Evolutionary conservation across 2,329 filamentous ascomycete species (phyloP).

Genomic region (Plectosphaerella plurivora): DNA sequence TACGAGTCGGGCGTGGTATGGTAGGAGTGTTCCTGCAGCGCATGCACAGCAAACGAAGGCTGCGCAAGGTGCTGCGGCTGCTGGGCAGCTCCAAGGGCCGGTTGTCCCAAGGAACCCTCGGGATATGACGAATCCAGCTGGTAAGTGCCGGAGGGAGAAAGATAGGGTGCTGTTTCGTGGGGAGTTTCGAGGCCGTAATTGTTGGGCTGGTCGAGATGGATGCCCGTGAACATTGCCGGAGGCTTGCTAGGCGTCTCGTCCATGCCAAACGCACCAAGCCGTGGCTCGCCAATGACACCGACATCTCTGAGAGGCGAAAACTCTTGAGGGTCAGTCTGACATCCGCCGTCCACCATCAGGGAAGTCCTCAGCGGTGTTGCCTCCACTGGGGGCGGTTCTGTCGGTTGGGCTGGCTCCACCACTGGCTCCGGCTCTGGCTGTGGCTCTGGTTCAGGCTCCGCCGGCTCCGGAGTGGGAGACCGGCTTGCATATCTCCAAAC

Average conservation of each 20-base stretch:
- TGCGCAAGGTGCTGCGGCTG: neutral
- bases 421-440: conserved; percentile 12
- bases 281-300: conserved; percentile 9
- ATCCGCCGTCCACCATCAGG: conserved; percentile 23
- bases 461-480: conserved; percentile 64
- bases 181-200: too few relatives aligned
- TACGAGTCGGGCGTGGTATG: neutral
- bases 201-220: too few relatives aligned
- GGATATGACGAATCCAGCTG: too few relatives aligned
- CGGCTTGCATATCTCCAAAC: conserved; percentile 72
- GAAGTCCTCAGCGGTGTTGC: conserved; percentile 10
- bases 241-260: conserved; percentile 1
- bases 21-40: neutral
- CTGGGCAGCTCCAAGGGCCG: too few relatives aligned
- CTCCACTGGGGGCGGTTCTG: conserved; percentile 4
- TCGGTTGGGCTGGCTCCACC: conserved; percentile 11
- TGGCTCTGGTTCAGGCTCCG: conserved; percentile 17
- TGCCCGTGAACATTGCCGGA: neutral
- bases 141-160: too few relatives aligned
- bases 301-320: conserved; percentile 11
- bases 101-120: too few relatives aligned
- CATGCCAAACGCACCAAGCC: neutral
- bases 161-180: too few relatives aligned
- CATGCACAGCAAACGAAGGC: neutral
- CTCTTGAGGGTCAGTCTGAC: conserved; percentile 22